These are phyloP conservation scores for Yamadazyma atlantica DNA, from an alignment of 1,139 yeast genomes.

Conservation along the genomic window DNA sequence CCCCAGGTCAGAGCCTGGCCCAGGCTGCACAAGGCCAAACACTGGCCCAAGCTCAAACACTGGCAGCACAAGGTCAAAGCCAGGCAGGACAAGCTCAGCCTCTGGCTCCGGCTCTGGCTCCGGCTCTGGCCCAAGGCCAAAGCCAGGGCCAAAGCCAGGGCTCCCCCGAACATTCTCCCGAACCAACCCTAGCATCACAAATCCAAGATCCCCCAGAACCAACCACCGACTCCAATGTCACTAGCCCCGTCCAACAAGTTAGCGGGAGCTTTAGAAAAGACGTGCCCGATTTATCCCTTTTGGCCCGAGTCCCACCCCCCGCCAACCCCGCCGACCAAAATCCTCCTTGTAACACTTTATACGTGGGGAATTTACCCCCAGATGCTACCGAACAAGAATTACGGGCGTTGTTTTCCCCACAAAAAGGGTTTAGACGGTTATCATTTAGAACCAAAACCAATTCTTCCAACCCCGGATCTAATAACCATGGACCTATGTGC, in stretches of 20 bases:
- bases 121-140: slow-evolving; percentile 9
- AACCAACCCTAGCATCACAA: slow-evolving; percentile 7
- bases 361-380: slow-evolving; percentile 96
- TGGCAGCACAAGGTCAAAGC: too few relatives aligned
- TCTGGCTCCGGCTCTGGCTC: slow-evolving; percentile 3
- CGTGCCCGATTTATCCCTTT: slow-evolving; percentile 69
- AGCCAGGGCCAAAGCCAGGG: background rate
- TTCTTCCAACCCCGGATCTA: slow-evolving; percentile 24
- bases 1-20: too few relatives aligned
- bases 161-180: slow-evolving; percentile 7
- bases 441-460: slow-evolving; percentile 78
- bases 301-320: slow-evolving; percentile 88
- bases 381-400: slow-evolving; percentile 95
- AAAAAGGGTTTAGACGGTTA: slow-evolving; percentile 87
- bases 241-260: slow-evolving; percentile 17
- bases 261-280: slow-evolving; percentile 25
- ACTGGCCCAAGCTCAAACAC: too few relatives aligned
- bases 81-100: too few relatives aligned
- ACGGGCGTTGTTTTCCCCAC: slow-evolving; percentile 81
- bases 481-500: slow-evolving; percentile 95
- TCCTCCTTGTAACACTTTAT: slow-evolving; percentile 96
- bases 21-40: too few relatives aligned
- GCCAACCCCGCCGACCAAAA: slow-evolving; percentile 99
- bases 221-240: slow-evolving; percentile 9
- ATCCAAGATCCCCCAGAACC: slow-evolving; percentile 3